Evolutionary conservation across 805 yeast genomes (phyloP), one percentile per base, ranked within the genome.

Genomic region (Spathaspora sp.): DNA sequence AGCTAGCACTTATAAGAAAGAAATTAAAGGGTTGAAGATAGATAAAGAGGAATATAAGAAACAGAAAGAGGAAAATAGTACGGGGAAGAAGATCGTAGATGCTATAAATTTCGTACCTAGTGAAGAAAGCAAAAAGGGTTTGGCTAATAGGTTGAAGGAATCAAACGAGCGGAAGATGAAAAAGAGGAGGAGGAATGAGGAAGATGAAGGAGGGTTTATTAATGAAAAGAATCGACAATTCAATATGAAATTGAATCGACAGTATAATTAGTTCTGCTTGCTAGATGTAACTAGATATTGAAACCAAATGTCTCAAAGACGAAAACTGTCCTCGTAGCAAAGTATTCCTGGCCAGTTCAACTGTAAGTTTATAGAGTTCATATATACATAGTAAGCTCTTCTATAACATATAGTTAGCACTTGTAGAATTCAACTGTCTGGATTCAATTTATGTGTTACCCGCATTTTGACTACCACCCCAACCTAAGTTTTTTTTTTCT

Each of bases 161-260:
- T 62, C 69, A 49, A 72, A 73, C 51, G 67, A 62, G 59, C 67
- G 68, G 29, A 66, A 67, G 44, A 62, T 63, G 55, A 67, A 66
- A 47, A 68, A 78, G 58, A 67, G 78, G 55, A 67, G 65, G 52
- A 64, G 60, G 48, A 64, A 60, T 9, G 68, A 65, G 3, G 75
- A 64, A 4, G 70, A 63, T 4, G 73, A 62, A 17, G 71, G 69
- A 5, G 71, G 78, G 28, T 78, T 69, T 64, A 81, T 88, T 61
- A 87, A 85, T 62, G 89, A 84, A 56, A 85, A 84, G 65, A 88
- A 88, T 71, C 79, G 77, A 61, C 85, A 85, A 57, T 88, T 87
- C 67, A 88, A 87, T 67, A 80, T 78, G 62, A 87, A 88, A 60
- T 69, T 88, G 56, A 66, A 79, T 44, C 70, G 91, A 31, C 82